These are phyloP conservation scores for Salix exigua DNA, from an alignment of 345 rosid genomes.

Conservation along the genomic window DNA sequence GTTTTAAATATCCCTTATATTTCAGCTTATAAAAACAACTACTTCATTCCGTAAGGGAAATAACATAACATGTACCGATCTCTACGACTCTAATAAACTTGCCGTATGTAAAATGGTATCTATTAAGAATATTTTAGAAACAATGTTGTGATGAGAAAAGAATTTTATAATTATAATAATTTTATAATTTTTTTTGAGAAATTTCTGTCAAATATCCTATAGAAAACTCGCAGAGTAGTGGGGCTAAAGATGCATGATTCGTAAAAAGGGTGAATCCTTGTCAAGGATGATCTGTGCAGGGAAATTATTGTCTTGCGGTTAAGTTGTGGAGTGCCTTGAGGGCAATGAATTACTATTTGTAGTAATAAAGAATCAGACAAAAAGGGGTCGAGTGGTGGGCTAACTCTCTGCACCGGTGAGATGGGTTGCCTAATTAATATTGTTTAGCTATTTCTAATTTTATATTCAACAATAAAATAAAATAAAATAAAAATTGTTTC, in stretches of 20 bases:
- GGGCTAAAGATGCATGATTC: background rate
- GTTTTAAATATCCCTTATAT: too few relatives aligned
- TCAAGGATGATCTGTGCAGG: background rate
- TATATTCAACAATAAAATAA: background rate
- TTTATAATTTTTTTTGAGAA: too few relatives aligned
- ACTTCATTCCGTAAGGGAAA: too few relatives aligned
- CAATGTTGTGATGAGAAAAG: accelerated
- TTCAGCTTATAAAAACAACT: too few relatives aligned
- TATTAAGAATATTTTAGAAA: too few relatives aligned
- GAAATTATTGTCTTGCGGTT: background rate
- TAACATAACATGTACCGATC: too few relatives aligned
- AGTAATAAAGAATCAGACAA: background rate
- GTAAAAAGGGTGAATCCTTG: background rate
- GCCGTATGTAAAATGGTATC: too few relatives aligned
- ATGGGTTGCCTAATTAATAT: conserved; percentile 2
- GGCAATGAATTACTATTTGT: background rate
- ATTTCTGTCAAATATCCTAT: too few relatives aligned
- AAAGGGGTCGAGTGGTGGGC: background rate
- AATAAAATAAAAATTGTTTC: background rate
- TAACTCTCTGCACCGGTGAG: background rate
- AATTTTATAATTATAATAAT: too few relatives aligned
- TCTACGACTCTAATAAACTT: too few relatives aligned
- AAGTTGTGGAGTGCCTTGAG: background rate
- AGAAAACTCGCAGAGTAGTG: background rate
- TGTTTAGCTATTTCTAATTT: background rate